Evolutionary conservation across 2,329 filamentous ascomycete genomes (phyloP), one percentile per base, ranked within the genome.

Genomic region (Colletotrichum endophyticum): DNA sequence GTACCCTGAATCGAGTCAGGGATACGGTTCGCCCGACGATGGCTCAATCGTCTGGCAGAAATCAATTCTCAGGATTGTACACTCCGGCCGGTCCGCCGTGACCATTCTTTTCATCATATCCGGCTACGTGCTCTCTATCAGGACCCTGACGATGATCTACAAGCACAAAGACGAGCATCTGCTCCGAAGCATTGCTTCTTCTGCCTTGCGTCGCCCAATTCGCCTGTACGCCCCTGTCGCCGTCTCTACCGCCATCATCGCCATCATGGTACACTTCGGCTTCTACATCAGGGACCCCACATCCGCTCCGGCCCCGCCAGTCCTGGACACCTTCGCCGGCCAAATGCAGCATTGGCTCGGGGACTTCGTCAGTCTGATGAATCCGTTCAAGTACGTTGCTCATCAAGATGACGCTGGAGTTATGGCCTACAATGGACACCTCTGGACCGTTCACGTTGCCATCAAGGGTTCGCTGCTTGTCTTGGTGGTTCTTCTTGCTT

Each of bases 371-470:
- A 81, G 84, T 70, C 70, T 86, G 66, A 27, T 67, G 22, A 62
- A 72, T 6, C 72, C 72, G 9, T 75, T 71, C 25, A 80, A 30
- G 27, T 12, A 69, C 80, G 66, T 75, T 15, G n/a, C 25, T 25
- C 59, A 53, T 49, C 67, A 62, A 5, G 67, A 71, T 12, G 61
- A 78, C 77, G 61, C 25, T 19, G 44, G 27, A n/a, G 61, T 68
- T 3, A 75, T 70, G 67, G 85, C 82, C 34, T 91, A 92, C 79
- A 90, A 92, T 78, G 86, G 90, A 25, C 91, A 92, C 77, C 82
- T 92, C 22, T 93, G 91, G 91, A 92, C 91, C 5, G 92, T 93
- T 44, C 91, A 91, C 7, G 87, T 92, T 66, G 91, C 92, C 80
- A 91, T 91, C 79, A 85, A 88, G 73, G 89, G 88, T 80, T 91